Base-by-base conservation (phyloP, 768 basidiomycete species). In the Podaxis sp. region DNA sequence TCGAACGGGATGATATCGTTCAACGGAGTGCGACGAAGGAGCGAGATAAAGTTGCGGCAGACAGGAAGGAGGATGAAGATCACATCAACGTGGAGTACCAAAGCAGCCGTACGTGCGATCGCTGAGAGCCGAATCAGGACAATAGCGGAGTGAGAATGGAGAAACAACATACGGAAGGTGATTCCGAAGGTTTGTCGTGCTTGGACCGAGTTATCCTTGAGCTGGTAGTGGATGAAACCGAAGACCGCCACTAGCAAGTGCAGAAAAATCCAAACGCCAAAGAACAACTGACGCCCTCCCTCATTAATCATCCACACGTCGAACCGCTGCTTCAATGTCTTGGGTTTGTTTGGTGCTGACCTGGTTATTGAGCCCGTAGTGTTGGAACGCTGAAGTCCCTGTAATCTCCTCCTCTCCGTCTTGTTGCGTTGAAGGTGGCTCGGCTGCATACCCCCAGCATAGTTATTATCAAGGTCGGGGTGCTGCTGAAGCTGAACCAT, bases 261-360 rank as follows among this genome's bases (percentile, higher is more conserved):
- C 36, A 96, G 82, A 73, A 93, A 76, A 56, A 96, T 77, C 87
- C 90, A 97, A 65, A 87, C 74, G 60, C 76, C 82, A 76, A 96
- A 93, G 80, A 95, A 93, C 41, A 96, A 67, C 58, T 84, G 81
- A 49, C 83, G 82, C 13, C 90, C 87, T 69, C 95, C 95, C 71
- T 96, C 95, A 72, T 96, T 95, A 73, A 95, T 93, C 90, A 94
- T 90, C 95, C 95, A 96, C n/a, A 87, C 68, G 66, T 82, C 80
- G 68, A 84, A 81, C 66, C 74, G 83, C 68, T 86, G 81, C 49
- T 69, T 68, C 51, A 77, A 70, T 2, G 79, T 77, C 57, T 68
- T 74, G 30, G 61, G 28, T 36, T 82, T 78, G 64, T 78, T 78
- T 15, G 72, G 72, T 0, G 72, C 69, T 5, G 66, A 70, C 4